Evolutionary conservation across 306 rosid species (phyloP).

Genomic region (Quercus alba): DNA sequence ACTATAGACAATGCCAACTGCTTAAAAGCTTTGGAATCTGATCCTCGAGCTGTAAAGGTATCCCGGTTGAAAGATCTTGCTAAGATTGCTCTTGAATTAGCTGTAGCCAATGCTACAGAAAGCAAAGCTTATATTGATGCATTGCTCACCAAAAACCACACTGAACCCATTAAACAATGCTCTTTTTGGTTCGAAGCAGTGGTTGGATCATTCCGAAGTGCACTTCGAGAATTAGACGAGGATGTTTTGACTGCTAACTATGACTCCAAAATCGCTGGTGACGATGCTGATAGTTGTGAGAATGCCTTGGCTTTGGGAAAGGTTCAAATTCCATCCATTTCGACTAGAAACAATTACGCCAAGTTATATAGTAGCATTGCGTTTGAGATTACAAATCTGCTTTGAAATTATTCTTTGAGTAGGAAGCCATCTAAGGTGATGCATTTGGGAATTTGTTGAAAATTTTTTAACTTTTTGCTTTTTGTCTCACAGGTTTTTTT

Average conservation of each 20-base stretch:
- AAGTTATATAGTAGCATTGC: neutral
- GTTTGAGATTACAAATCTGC: neutral
- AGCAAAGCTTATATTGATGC: neutral
- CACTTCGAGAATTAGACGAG: neutral
- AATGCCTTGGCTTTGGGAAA: neutral
- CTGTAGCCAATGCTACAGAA: neutral
- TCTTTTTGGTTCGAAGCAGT: neutral
- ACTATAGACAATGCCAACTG: constrained; percentile 1
- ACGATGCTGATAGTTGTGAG: neutral
- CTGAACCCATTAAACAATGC: neutral
- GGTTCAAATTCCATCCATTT: neutral
- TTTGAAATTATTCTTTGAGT: neutral
- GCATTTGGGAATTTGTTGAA: too few species aligned
- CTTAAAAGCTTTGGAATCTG: constrained; percentile 1
- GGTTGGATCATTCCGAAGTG: neutral
- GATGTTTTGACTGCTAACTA: constrained; percentile 11
- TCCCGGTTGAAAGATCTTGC: constrained; percentile 1
- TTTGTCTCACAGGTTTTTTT: too few species aligned
- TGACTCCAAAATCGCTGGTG: neutral
- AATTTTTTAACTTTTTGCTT: too few species aligned
- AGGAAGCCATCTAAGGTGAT: too few species aligned
- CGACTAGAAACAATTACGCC: neutral
- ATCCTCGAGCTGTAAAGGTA: neutral
- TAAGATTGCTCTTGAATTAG: constrained; percentile 1
- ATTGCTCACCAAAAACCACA: neutral